Evolutionary conservation across 2,329 filamentous ascomycete genomes (phyloP).

Genomic region (Emergomyces pasteurianus): DNA sequence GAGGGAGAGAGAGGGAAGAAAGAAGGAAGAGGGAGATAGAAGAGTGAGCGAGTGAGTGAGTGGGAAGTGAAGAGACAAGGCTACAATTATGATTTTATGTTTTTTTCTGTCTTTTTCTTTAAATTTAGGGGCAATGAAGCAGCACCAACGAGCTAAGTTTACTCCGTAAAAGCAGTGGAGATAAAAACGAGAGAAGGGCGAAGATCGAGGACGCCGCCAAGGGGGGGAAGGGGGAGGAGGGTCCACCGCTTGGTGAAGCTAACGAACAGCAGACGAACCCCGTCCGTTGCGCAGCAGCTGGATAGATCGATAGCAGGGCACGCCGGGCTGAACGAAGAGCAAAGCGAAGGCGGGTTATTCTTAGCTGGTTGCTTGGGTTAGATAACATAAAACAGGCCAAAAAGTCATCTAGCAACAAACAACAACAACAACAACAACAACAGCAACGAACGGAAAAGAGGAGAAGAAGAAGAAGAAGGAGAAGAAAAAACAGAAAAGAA

Average conservation of each 20-base stretch:
- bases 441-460: background rate
- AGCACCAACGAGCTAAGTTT: background rate
- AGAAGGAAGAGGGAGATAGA: constrained; percentile 1
- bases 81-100: background rate
- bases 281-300: too few species aligned
- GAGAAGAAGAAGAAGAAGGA: background rate
- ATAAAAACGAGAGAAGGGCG: background rate
- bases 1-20: background rate
- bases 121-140: background rate
- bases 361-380: background rate
- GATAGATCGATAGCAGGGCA: too few species aligned
- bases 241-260: too few species aligned
- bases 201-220: background rate
- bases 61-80: background rate
- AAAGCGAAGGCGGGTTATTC: background rate
- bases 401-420: too few species aligned
- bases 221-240: too few species aligned
- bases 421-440: too few species aligned
- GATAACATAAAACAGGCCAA: too few species aligned
- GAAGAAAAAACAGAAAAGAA: background rate
- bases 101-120: background rate
- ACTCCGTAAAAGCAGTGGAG: too few species aligned
- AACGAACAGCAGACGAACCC: too few species aligned
- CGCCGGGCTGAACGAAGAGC: background rate
- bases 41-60: background rate